These are phyloP conservation scores for Helotiales sp. DNA, from an alignment of 2,329 filamentous ascomycete genomes.

Conservation along the genomic window DNA sequence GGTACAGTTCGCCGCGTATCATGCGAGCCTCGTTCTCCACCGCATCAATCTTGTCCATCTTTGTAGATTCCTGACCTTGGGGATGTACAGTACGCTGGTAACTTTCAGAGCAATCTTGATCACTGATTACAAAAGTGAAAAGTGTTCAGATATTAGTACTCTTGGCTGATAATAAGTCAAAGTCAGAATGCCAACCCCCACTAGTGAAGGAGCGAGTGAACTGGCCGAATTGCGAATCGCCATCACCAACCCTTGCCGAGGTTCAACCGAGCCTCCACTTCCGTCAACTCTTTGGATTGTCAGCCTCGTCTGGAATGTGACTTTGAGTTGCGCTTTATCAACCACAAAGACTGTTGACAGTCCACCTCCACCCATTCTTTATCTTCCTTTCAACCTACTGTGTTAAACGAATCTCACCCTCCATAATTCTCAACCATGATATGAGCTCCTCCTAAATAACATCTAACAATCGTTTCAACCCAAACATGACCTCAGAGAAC, in stretches of 20 bases:
- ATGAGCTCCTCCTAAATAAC: neutral
- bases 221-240: constrained; percentile 1
- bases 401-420: neutral
- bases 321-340: neutral
- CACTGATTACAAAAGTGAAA: neutral
- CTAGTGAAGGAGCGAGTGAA: neutral
- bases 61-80: too few relatives aligned
- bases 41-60: constrained; percentile 44
- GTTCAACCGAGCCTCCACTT: constrained; percentile 6
- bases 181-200: neutral
- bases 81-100: too few relatives aligned
- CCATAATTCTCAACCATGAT: neutral
- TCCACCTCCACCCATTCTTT: neutral
- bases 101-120: neutral
- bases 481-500: constrained; percentile 23
- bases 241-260: neutral
- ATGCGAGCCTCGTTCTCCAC: constrained; percentile 60
- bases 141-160: neutral
- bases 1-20: constrained; percentile 72
- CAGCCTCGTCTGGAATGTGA: constrained; percentile 11
- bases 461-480: neutral
- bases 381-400: neutral
- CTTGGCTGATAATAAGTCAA: neutral
- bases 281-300: neutral
- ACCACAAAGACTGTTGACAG: constrained; percentile 12